phyloP scores from a whole-genome alignment of 305 asterid genomes.

The Solanum hybrid region DNA sequence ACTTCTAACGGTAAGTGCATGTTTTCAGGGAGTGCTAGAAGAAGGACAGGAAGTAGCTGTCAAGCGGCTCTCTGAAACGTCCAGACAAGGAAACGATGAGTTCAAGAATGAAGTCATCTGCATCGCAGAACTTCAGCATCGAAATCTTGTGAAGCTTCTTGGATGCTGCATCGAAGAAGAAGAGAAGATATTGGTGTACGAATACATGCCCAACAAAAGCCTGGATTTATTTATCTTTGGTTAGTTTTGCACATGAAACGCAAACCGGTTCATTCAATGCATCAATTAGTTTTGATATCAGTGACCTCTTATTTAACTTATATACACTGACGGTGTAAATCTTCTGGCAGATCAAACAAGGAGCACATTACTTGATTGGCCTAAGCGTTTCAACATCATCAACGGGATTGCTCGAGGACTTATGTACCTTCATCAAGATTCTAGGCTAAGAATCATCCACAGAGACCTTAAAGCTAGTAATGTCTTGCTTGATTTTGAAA shows the following conservation, averaged over 20 bases:
- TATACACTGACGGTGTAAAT: neutral
- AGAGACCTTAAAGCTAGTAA: slow-evolving; percentile 20
- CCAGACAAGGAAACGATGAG: slow-evolving; percentile 46
- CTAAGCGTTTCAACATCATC: slow-evolving; percentile 10
- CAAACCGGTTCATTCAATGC: neutral
- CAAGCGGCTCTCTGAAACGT: slow-evolving; percentile 38
- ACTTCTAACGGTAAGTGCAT: neutral
- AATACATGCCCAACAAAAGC: slow-evolving; percentile 39
- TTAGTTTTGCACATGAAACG: neutral
- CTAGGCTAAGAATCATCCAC: slow-evolving; percentile 15
- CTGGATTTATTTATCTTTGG: slow-evolving; percentile 28
- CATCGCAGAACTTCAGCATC: slow-evolving; percentile 51
- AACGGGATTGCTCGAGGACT: slow-evolving; percentile 17
- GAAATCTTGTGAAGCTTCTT: slow-evolving; percentile 50
- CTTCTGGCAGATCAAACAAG: neutral
- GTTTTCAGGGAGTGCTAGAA: slow-evolving; percentile 29
- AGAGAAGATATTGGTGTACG: slow-evolving; percentile 43
- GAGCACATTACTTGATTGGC: slow-evolving; percentile 9
- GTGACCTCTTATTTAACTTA: neutral
- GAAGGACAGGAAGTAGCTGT: slow-evolving; percentile 48
- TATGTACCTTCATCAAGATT: slow-evolving; percentile 18
- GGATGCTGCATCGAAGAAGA: slow-evolving; percentile 53
- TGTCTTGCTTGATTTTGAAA: slow-evolving; percentile 8
- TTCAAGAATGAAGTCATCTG: slow-evolving; percentile 49
- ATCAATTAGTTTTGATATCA: neutral